Percentiles rank a stretch among this genome's conserved stretches.
These are phyloP conservation scores for Scutellaria galericulata DNA, from an alignment of 257 asterid species.

Conservation along the genomic window DNA sequence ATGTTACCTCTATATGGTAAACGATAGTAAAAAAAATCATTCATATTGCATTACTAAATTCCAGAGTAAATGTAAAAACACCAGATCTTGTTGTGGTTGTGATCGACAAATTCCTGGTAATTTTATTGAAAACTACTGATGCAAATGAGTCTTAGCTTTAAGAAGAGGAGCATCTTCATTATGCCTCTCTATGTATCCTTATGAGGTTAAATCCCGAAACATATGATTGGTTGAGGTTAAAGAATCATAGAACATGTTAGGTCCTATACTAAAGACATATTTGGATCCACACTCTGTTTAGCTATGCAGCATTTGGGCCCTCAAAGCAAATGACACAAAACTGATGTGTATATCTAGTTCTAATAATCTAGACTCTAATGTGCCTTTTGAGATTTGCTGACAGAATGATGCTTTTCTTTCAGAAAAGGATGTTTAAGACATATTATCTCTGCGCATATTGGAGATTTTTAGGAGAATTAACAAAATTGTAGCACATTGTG, in stretches of 20 bases:
- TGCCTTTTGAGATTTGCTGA: background rate
- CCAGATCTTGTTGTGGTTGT: background rate
- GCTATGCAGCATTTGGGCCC: background rate
- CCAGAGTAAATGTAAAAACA: background rate
- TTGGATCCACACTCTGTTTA: too few species aligned
- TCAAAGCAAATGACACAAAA: too few species aligned
- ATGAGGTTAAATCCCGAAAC: background rate
- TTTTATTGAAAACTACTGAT: slow-evolving; percentile 6
- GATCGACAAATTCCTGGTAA: background rate
- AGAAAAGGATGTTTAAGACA: background rate
- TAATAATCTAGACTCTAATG: background rate
- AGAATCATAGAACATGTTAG: background rate
- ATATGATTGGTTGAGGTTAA: background rate
- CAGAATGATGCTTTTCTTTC: background rate
- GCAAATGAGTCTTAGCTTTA: slow-evolving; percentile 14
- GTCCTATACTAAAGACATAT: too few species aligned
- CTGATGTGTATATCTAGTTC: background rate
- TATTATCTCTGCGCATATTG: slow-evolving; percentile 6
- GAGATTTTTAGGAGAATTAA: background rate
- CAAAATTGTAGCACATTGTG: background rate
- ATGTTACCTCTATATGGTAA: slow-evolving; percentile 5
- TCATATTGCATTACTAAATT: background rate
- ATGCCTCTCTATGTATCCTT: background rate
- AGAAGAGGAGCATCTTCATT: background rate
- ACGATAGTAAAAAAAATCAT: background rate